Conservation (phyloP, 345 rosid species). For the Erucastrum elatum region DNA sequence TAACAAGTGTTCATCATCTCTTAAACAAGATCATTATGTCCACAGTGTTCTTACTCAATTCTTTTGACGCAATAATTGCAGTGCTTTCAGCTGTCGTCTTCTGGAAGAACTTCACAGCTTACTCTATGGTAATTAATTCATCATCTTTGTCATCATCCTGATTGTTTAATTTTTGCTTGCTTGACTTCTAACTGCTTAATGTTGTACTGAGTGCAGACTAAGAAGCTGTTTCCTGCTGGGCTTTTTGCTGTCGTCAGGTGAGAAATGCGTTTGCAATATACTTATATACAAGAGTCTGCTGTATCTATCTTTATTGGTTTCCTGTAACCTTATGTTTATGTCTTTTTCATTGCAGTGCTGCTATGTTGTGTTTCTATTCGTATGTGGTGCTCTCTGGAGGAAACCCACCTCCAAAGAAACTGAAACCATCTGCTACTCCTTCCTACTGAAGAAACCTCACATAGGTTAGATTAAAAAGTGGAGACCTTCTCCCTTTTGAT, state of each 20-base stretch:
- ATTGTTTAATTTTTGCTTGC: neutral
- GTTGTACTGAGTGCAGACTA: slow-evolving; percentile 61
- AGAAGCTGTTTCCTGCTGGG: slow-evolving; percentile 67
- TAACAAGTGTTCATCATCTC: slow-evolving; percentile 6
- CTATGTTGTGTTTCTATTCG: slow-evolving; percentile 75
- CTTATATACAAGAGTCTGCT: slow-evolving; percentile 15
- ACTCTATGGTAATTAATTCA: slow-evolving; percentile 57
- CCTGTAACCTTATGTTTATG: neutral
- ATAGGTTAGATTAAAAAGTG: neutral
- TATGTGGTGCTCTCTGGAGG: slow-evolving; percentile 89
- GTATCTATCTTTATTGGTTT: neutral
- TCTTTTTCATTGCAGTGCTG: slow-evolving; percentile 53
- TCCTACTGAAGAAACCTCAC: slow-evolving; percentile 32
- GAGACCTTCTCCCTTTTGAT: slow-evolving; percentile 8
- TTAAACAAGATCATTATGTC: slow-evolving; percentile 8
- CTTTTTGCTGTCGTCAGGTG: slow-evolving; percentile 67
- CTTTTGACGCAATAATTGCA: slow-evolving; percentile 38
- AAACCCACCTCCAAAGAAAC: slow-evolving; percentile 93
- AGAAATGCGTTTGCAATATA: neutral
- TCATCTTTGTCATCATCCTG: slow-evolving; percentile 6
- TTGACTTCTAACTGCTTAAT: slow-evolving; percentile 27
- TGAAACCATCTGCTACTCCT: slow-evolving; percentile 48
- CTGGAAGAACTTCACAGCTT: slow-evolving; percentile 71
- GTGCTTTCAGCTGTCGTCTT: slow-evolving; percentile 71
- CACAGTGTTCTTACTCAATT: slow-evolving; percentile 15